Base-by-base conservation (phyloP, 1,284 basidiomycete species). In the Malassezia pachydermatis region DNA sequence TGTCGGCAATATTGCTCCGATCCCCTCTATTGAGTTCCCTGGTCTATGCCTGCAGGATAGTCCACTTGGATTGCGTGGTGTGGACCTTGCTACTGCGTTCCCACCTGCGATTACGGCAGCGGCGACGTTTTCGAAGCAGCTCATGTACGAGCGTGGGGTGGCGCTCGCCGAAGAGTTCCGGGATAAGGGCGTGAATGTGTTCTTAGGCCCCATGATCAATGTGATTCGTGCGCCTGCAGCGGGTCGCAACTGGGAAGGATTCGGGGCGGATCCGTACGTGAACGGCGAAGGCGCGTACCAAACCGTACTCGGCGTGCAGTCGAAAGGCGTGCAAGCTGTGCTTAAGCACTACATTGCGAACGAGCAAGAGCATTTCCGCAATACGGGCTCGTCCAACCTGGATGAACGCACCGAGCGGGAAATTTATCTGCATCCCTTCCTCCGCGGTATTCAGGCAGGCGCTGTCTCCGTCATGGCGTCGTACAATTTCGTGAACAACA, bases 241-340 rank as follows among this genome's bases (percentile, higher is more conserved):
- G 3, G 86, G 86, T 0, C 75, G 86, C 9, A 86, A 85, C 70
- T 89, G 84, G 84, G 86, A 89, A 75, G 84, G 59, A 34, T 63
- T 60, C 40, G 59, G 64, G 41, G 54, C 48, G 22, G 59, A 65
- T 32, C 63, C 66, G 19, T 67, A 62, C 49, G 49, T 72, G 16
- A 57, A 44, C 30, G 69, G 67, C 14, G 62, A 63, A 41, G 63
- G 52, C n/a, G 58, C 59, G 7, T 49, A 55, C 48, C 48, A 58
- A 30, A 60, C 58, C 2, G 58, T 67, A 9, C 56, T 54, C 13
- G 67, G 60, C 24, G 55, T 64, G 4, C 69, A 72, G 49, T 51
- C 52, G n/a, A 48, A 54, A 11, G 62, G 64, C 41, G 66, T 67
- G 2, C 60, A 63, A 45, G 63, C 69, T 0, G 73, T 66, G 20